A percentile compares a stretch with the other conserved stretches of the same genome.
Conservation (phyloP, 169 alveolate species). For the Babesia ovis region DNA sequence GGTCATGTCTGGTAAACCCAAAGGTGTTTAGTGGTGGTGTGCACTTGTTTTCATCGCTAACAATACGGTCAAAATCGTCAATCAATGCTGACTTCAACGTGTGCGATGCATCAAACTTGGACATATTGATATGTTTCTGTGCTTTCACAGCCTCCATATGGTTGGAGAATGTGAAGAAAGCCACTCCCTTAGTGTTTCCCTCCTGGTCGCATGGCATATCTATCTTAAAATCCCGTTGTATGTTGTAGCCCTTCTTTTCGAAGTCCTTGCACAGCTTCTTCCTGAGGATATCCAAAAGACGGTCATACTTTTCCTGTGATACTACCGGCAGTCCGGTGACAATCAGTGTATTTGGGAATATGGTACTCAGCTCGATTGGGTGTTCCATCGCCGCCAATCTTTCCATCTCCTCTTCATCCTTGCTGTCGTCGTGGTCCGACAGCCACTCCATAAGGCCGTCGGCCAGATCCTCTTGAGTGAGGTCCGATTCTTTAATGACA, state of each 20-base stretch:
- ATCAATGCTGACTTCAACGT: conserved; percentile 75
- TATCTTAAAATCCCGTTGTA: conserved; percentile 52
- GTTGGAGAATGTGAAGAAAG: conserved; percentile 79
- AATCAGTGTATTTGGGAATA: conserved; percentile 59
- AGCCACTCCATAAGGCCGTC: conserved; percentile 72
- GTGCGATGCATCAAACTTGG: conserved; percentile 71
- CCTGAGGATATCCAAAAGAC: conserved; percentile 54
- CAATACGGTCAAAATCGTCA: conserved; percentile 78
- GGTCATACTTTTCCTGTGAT: conserved; percentile 69
- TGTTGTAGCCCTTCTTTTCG: conserved; percentile 67
- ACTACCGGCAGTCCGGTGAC: conserved; percentile 75
- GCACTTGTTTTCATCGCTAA: conserved; percentile 72
- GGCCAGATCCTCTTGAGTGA: conserved; percentile 59
- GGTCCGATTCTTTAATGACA: conserved; percentile 51
- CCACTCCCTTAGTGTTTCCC: conserved; percentile 74
- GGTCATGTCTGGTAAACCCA: conserved; percentile 85
- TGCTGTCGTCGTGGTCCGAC: conserved; percentile 73
- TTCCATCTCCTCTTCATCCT: conserved; percentile 67
- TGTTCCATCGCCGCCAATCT: conserved; percentile 65
- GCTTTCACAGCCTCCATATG: conserved; percentile 78
- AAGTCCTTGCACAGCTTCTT: conserved; percentile 67
- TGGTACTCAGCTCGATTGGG: conserved; percentile 68
- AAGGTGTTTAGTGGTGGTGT: conserved; percentile 75
- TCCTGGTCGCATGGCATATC: conserved; percentile 72
- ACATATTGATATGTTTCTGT: conserved; percentile 58